Base-by-base conservation (phyloP, 176 grass and related monocot genomes). In the Areca catechu region DNA sequence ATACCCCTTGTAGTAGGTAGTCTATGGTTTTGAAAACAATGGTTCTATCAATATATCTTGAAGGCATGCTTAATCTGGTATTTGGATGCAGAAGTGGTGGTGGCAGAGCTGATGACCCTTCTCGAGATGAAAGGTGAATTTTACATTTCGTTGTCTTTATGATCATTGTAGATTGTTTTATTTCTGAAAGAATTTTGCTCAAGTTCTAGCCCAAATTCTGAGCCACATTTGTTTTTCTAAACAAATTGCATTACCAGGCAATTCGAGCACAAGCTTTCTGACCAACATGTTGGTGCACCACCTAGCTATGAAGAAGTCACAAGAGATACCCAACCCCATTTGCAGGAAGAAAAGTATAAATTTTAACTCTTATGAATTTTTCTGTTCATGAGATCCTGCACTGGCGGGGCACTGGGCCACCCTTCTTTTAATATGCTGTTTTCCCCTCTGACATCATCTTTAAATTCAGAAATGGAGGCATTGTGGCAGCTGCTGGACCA, bases 301-400 rank as follows among this genome's bases (percentile, higher is more conserved):
- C 93, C 93, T 9, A 82, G 28, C 64, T 98, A 92, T 51, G 93
- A 98, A 73, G 84, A 92, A 77, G 78, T 69, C 6, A 60, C 71
- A 53, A 75, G 67, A 67, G 84, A 83, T 60, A 50, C 72, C 49
- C 87, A 77, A 51, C 54, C 56, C n/a, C 86, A 70, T 56, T 69
- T 37, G 63, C 76, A 83, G 0, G 70, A 80, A 51, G 81, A 85
- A 54, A 85, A 79, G 93, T 92, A 52, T 23, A 5, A 15, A 19
- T 53, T 73, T 17, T 20, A 57, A 15, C 22, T 21, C 48, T 15
- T 37, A 24, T 74, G 34, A 62, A 21, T 62, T 60, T 49, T 22
- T 60, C 34, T 71, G 48, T 25, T 49, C 19, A 55, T 67, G 34
- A 74, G 49, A 50, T 51, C 24, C 24, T 76, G 19, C 61, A 49